These are phyloP conservation scores for Trichophaea hybrida DNA, from an alignment of 2,329 filamentous ascomycete genomes.

Conservation along the genomic window DNA sequence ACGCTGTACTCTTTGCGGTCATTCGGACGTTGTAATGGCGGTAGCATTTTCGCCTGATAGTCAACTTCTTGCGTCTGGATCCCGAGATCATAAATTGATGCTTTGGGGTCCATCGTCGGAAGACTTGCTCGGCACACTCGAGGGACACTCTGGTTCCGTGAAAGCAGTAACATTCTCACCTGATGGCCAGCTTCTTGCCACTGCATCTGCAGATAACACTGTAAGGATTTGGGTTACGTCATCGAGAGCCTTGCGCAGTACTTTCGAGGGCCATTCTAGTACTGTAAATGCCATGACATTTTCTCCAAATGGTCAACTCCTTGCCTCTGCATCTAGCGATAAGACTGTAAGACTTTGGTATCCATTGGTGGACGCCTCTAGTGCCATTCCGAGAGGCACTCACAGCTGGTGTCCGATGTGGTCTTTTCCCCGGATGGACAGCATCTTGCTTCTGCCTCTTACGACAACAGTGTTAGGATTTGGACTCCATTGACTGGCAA, in stretches of 20 bases:
- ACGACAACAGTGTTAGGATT: slow-evolving; percentile 19
- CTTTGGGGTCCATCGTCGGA: neutral
- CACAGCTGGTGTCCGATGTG: slow-evolving; percentile 31
- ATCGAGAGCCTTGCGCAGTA: neutral
- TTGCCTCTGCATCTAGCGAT: slow-evolving; percentile 74
- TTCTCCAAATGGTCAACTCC: neutral
- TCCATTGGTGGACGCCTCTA: slow-evolving; percentile 33
- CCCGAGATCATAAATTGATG: neutral
- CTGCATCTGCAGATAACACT: neutral
- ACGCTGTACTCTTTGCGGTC: slow-evolving; percentile 34
- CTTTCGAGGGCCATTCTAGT: neutral
- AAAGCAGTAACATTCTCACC: neutral
- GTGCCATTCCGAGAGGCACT: slow-evolving; percentile 14
- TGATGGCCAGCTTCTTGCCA: no score
- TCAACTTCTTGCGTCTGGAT: no score
- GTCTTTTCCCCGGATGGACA: slow-evolving; percentile 78
- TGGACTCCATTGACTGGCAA: slow-evolving; percentile 17
- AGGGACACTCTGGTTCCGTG: neutral
- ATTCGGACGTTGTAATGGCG: neutral
- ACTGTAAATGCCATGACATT: neutral
- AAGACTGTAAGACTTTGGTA: slow-evolving; percentile 92
- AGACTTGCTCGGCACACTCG: neutral
- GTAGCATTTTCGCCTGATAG: neutral
- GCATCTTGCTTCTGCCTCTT: slow-evolving; percentile 15
- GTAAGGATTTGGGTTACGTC: neutral